Conservation (phyloP, 2,329 filamentous ascomycete genomes). For the Fusarium multiceps region DNA sequence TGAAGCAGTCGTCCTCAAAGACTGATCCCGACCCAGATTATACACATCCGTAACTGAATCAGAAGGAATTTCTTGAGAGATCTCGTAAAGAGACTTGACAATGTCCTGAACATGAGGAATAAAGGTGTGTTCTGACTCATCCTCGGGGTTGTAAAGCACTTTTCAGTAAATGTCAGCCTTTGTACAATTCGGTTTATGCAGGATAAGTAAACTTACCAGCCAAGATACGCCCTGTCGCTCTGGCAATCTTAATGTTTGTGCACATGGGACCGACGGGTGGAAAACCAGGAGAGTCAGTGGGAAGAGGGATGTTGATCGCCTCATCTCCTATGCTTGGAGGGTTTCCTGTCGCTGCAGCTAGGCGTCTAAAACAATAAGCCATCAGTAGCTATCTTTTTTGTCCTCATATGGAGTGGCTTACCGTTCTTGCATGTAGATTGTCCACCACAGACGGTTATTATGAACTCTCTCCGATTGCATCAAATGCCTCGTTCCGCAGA, state of each 20-base stretch:
- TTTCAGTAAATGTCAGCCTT: neutral
- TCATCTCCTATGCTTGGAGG: constrained; percentile 43
- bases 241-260: constrained; percentile 46
- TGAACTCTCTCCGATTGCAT: constrained; percentile 46
- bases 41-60: constrained; percentile 42
- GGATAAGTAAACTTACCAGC: constrained; percentile 14
- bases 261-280: constrained; percentile 45
- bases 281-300: constrained; percentile 46
- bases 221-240: constrained; percentile 44
- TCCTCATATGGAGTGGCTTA: neutral
- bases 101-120: constrained; percentile 50
- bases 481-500: constrained; percentile 42
- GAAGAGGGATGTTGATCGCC: constrained; percentile 43
- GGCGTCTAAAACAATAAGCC: constrained; percentile 12
- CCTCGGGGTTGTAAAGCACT: constrained; percentile 48
- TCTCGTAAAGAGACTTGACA: constrained; percentile 44
- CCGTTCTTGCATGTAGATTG: constrained; percentile 49
- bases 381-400: neutral
- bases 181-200: rapidly evolving
- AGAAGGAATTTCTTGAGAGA: constrained; percentile 44
- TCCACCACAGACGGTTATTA: constrained; percentile 47
- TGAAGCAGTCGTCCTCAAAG: constrained; percentile 47
- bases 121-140: constrained; percentile 47
- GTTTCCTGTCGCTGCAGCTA: constrained; percentile 44
- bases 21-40: constrained; percentile 43